phyloP scores from a whole-genome alignment of 192 early-diverging fungal species.

The Coemansia nantahalensis region DNA sequence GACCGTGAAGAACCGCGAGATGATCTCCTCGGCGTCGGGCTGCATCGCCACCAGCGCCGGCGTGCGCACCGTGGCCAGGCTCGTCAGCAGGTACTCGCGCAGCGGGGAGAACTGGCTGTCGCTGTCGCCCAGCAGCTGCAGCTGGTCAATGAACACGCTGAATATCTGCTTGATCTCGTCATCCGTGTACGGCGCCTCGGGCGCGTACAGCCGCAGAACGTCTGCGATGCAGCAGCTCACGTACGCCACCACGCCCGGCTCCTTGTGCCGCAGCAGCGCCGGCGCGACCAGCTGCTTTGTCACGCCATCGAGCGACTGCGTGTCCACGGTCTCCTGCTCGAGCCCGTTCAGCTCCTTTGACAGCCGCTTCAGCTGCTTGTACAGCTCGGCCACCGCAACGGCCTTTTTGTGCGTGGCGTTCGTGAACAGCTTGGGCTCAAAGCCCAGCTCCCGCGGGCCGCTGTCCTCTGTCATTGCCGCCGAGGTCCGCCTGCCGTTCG shows the following conservation, averaged over 20 bases:
- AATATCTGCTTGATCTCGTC: slow-evolving; percentile 76
- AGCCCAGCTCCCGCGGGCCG: slow-evolving; percentile 40
- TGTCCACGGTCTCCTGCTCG: slow-evolving; percentile 76
- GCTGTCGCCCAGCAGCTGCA: slow-evolving; percentile 61
- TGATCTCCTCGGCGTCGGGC: slow-evolving; percentile 70
- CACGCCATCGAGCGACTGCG: slow-evolving; percentile 61
- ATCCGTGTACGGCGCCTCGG: slow-evolving; percentile 86
- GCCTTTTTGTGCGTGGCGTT: slow-evolving; percentile 42
- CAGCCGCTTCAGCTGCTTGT: slow-evolving; percentile 58
- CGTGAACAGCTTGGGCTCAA: slow-evolving; percentile 50
- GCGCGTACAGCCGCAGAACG: slow-evolving; percentile 87
- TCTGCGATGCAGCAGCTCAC: slow-evolving; percentile 89
- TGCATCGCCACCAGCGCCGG: slow-evolving; percentile 79
- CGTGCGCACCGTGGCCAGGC: slow-evolving; percentile 78
- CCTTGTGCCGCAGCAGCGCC: slow-evolving; percentile 73
- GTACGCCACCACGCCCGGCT: slow-evolving; percentile 71
- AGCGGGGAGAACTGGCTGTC: slow-evolving; percentile 65
- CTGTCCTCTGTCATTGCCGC: slow-evolving; percentile 34
- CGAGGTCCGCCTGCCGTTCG: no score
- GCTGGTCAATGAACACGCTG: slow-evolving; percentile 75
- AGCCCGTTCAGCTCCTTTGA: slow-evolving; percentile 67
- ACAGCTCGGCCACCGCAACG: slow-evolving; percentile 40
- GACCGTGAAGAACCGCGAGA: slow-evolving; percentile 65
- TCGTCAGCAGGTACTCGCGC: slow-evolving; percentile 87
- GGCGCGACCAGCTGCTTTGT: slow-evolving; percentile 65